A percentile compares a stretch with the other conserved stretches of the same genome.
Conservation (phyloP, 2,329 filamentous ascomycete species). For the Paraphoma chrysanthemicola region DNA sequence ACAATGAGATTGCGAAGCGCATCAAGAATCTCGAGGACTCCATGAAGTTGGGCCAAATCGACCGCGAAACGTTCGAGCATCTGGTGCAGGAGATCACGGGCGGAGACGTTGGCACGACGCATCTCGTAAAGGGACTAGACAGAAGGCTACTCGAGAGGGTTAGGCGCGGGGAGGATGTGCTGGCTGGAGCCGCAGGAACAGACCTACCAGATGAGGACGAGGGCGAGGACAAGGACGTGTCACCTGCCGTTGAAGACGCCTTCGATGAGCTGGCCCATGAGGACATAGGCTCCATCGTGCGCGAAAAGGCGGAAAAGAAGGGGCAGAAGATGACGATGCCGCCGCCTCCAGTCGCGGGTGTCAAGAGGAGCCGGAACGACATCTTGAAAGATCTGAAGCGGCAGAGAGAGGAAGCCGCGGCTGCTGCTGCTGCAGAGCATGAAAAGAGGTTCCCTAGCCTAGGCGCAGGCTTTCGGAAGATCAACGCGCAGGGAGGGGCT, state of each 20-base stretch:
- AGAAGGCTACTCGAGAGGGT: constrained; percentile 77
- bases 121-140: constrained; percentile 91
- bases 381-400: constrained; percentile 67
- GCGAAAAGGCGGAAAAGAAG: constrained; percentile 63
- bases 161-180: constrained; percentile 67
- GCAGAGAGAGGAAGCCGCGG: constrained; percentile 55
- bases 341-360: constrained; percentile 52
- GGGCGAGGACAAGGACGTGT: constrained; percentile 32
- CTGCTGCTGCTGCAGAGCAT: constrained; percentile 52
- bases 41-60: constrained; percentile 83
- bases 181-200: constrained; percentile 43
- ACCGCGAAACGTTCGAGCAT: constrained; percentile 77
- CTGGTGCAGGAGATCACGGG: constrained; percentile 79
- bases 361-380: constrained; percentile 64
- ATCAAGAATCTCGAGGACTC: constrained; percentile 82
- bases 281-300: constrained; percentile 72
- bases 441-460: constrained; percentile 52
- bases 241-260: constrained; percentile 52
- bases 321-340: constrained; percentile 56
- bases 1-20: constrained; percentile 66
- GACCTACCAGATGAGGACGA: constrained; percentile 31
- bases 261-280: constrained; percentile 65
- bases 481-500: constrained; percentile 58
- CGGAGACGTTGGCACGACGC: constrained; percentile 79
- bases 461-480: constrained; percentile 63